These are phyloP conservation scores for Chaetomiaceae sp. DNA, from an alignment of 2,329 filamentous ascomycete species.

Conservation along the genomic window DNA sequence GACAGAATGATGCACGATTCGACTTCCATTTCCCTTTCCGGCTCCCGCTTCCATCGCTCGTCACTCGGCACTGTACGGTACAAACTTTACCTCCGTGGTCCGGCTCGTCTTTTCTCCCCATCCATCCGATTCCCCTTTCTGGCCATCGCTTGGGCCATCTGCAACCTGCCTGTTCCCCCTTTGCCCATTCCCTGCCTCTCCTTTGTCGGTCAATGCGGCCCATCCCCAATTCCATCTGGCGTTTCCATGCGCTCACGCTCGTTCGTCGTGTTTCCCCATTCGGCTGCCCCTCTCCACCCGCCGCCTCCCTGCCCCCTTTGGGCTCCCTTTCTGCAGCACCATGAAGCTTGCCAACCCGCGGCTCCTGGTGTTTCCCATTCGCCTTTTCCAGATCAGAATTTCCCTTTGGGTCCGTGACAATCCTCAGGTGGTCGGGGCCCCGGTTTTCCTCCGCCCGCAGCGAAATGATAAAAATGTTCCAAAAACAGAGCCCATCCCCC, in stretches of 20 bases:
- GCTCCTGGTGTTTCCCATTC: conserved; percentile 27
- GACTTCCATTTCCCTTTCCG: conserved; percentile 2
- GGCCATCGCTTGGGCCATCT: conserved; percentile 12
- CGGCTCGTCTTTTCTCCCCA: neutral
- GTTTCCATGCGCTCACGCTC: neutral
- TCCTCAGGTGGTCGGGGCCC: conserved; percentile 36
- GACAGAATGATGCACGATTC: conserved; percentile 11
- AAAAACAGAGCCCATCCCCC: conserved; percentile 52
- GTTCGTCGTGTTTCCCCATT: conserved; percentile 7
- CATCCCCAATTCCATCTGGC: conserved; percentile 7
- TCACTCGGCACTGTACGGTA: conserved; percentile 1
- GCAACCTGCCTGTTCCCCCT: neutral
- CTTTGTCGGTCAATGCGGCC: conserved; percentile 7
- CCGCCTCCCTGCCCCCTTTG: neutral
- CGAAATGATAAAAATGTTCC: conserved; percentile 40
- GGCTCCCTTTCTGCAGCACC: neutral
- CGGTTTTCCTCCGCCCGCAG: conserved; percentile 45
- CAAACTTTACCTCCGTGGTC: neutral
- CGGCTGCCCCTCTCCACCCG: neutral
- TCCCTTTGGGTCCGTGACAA: conserved; percentile 35
- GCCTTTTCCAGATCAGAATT: conserved; percentile 28
- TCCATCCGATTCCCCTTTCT: conserved; percentile 6
- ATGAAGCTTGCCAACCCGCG: neutral
- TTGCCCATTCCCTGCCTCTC: neutral
- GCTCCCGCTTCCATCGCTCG: neutral